Conservation (phyloP, 2,329 filamentous ascomycete genomes). For the Diatrype stigma region DNA sequence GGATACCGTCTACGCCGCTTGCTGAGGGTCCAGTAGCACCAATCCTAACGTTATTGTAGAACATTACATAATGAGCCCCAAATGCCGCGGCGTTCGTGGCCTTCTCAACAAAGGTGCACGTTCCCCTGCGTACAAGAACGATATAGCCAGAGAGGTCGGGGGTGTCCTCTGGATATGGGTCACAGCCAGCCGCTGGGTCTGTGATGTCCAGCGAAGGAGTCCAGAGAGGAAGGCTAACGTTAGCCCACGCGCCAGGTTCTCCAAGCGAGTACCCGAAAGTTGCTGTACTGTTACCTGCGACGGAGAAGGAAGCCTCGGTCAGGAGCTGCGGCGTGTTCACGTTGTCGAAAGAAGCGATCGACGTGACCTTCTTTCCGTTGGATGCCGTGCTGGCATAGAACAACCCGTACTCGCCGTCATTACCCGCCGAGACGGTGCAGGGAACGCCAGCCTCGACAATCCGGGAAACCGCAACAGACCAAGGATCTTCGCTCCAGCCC, state of each 20-base stretch:
- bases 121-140: conserved; percentile 56
- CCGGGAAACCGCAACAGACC: conserved; percentile 45
- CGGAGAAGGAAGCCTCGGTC: conserved; percentile 36
- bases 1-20: conserved; percentile 11
- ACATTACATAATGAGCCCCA: conserved; percentile 57
- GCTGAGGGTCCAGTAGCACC: conserved; percentile 31
- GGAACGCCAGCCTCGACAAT: conserved; percentile 52
- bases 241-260: conserved; percentile 37
- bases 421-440: conserved; percentile 50
- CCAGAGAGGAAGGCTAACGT: conserved; percentile 46
- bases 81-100: conserved; percentile 46
- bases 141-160: conserved; percentile 55
- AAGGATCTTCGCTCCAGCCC: conserved; percentile 50
- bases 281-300: conserved; percentile 29
- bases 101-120: conserved; percentile 53
- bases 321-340: conserved; percentile 37
- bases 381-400: conserved; percentile 48
- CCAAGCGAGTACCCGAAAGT: conserved; percentile 42
- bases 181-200: conserved; percentile 47
- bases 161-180: conserved; percentile 45
- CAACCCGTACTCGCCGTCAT: conserved; percentile 41
- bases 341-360: conserved; percentile 50
- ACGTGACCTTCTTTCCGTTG: conserved; percentile 42
- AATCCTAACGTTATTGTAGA: conserved; percentile 53
- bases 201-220: conserved; percentile 45